These are phyloP conservation scores for Pseudogymnoascus sp. DNA, from an alignment of 2,329 filamentous ascomycete species.

Conservation along the genomic window DNA sequence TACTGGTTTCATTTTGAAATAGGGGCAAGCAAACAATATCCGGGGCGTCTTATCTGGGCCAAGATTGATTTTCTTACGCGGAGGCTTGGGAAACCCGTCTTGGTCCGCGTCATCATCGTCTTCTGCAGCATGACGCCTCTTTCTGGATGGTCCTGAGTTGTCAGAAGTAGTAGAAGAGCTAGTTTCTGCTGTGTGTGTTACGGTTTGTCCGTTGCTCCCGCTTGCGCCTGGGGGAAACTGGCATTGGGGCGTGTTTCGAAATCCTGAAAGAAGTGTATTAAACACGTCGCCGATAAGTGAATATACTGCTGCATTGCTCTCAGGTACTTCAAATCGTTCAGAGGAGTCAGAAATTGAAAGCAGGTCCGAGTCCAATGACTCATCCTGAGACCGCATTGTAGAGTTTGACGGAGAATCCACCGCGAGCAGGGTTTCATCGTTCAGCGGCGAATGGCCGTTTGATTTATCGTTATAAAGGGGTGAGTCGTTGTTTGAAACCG, in stretches of 20 bases:
- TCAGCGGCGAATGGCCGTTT: neutral
- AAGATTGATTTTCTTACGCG: neutral
- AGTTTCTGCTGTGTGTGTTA: neutral
- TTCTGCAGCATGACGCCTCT: neutral
- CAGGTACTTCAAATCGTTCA: constrained; percentile 5
- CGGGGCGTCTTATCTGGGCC: neutral
- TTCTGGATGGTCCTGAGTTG: neutral
- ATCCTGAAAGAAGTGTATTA: neutral
- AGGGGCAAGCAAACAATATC: constrained; percentile 12
- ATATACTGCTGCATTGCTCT: neutral
- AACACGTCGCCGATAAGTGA: neutral
- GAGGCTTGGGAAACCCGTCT: neutral
- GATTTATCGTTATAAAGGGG: neutral
- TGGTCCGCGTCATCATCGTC: constrained; percentile 9
- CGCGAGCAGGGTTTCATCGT: neutral
- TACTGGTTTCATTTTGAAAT: neutral
- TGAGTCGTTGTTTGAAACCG: neutral
- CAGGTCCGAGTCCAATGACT: constrained; percentile 14
- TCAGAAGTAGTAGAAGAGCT: neutral
- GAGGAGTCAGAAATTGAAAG: constrained; percentile 16
- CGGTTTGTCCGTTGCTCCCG: neutral
- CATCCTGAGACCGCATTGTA: neutral
- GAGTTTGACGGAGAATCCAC: neutral
- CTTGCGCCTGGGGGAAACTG: neutral
- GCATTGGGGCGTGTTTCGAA: neutral